Base-by-base conservation (phyloP, 2,329 filamentous ascomycete species). In the Pseudogymnoascus sp. region DNA sequence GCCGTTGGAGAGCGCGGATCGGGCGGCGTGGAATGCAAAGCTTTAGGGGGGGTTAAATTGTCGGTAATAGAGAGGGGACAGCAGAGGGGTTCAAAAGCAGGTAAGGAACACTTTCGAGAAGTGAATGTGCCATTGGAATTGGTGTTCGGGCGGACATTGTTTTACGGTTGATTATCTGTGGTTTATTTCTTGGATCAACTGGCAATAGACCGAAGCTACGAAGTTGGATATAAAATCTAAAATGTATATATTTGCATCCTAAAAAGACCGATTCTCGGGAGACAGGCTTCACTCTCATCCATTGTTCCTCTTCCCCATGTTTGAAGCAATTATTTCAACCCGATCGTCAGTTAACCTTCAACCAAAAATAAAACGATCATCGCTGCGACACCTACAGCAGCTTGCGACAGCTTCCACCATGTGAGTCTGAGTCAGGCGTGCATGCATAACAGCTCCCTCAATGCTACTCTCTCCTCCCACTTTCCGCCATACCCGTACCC, bases 21-120 rank as follows among this genome's bases (percentile, higher is more conserved):
- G 77, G 9, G 76, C 75, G 9, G 77, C 77, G 0, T 79, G 77
- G 77, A 77, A 79, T 69, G 76, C 77, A 4, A 79, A 78, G 68
- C 69, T 79, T 18, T 79, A 74, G 5, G 25, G n/a, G 14, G 8
- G 6, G 5, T 33, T 55, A 11, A 12, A 33, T 12, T 55, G 45
- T 55, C 25, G n/a, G 7, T 55, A 33, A 55, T 55, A 55, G n/a
- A 55, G n/a, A 33, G 12, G 45, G 45, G 4, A 9, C 4, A 18
- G 7, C 8, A n/a, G 25, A 18, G 25, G 25, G 45, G n/a, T 18
- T 31, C 8, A 31, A 55, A 45, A 33, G 25, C 25, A 55, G 25
- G 45, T 18, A 4, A 6, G 8, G 25, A 5, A 7, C 1, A 31
- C 4, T 11, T 12, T 31, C n/a, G 25, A 12, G 41, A 18, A n/a